Evolutionary conservation across 1,284 basidiomycete species (phyloP).

Genomic region (Xerocomus nothofagi): DNA sequence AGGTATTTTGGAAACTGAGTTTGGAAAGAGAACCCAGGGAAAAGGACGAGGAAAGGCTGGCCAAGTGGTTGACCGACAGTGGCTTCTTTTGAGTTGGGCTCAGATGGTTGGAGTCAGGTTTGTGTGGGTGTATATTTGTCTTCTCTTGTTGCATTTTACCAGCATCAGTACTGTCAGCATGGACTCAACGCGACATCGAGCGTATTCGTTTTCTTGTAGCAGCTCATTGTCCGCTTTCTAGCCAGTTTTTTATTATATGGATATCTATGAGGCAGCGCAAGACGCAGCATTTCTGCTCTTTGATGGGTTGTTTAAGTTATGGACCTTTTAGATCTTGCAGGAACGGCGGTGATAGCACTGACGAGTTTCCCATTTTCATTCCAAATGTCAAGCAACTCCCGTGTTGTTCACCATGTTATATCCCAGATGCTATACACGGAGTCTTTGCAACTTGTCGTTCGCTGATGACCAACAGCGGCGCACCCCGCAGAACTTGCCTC

Average conservation of each 20-base stretch:
- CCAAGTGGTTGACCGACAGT: conserved; percentile 59
- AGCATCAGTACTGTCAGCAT: neutral
- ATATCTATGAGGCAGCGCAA: conserved; percentile 14
- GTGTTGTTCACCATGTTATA: too few relatives aligned
- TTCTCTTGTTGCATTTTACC: neutral
- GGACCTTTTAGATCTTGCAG: too few relatives aligned
- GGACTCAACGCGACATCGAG: conserved; percentile 6
- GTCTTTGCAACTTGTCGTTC: conserved; percentile 42
- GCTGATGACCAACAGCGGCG: conserved; percentile 33
- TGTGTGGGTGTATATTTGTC: neutral
- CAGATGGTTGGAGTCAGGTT: neutral
- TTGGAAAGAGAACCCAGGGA: conserved; percentile 75
- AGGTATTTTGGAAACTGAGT: conserved; percentile 65
- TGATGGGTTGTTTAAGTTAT: neutral
- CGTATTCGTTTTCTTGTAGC: neutral
- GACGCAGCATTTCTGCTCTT: neutral
- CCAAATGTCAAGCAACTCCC: too few relatives aligned
- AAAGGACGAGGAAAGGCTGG: conserved; percentile 70
- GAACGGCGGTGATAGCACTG: too few relatives aligned
- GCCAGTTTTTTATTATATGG: conserved; percentile 11
- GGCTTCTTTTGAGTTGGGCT: conserved; percentile 47
- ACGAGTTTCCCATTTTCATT: too few relatives aligned
- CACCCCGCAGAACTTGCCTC: conserved; percentile 30
- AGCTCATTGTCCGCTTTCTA: neutral
- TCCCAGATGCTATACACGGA: too few relatives aligned